Evolutionary conservation across 257 asterid species (phyloP), one percentile per base, ranked within the genome.

Genomic region (Buddleja alternifolia): DNA sequence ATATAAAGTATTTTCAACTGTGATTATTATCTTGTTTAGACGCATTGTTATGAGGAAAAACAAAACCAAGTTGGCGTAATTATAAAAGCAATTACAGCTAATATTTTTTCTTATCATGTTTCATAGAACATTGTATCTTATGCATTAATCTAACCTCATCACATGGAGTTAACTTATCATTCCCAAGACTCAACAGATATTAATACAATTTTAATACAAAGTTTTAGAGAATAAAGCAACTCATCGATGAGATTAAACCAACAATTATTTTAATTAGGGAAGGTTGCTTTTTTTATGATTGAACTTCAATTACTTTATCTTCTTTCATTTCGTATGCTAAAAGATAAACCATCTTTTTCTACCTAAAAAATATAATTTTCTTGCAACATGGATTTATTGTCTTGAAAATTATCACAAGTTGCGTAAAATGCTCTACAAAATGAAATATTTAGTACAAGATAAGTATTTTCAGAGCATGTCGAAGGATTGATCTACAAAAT

Each of bases 121-220:
- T 60, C 77, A 19, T 53, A 12, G 59, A 62, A 55, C 37, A 69
- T 8, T 17, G 46, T 39, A 57, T 61, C 63, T 70, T 52, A 40
- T 51, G 48, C 15, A 51, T 44, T 63, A 75, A 56, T 69, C 17
- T n/a, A 16, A 17, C 37, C 51, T 8, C 17, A 47, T 53, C 72
- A 77, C 78, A 63, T 55, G 78, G 67, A 62, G 60, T 55, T 55
- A 72, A 60, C 17, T 20, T 37, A 11, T 23, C 51, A 23, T 59
- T 60, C 60, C 68, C 73, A 8, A 64, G 40, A 48, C 39, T 63
- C 69, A 63, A 62, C 61, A 40, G 59, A n/a, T n/a, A 69, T 62
- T 57, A 64, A 63, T 16, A 17, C 41, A 23, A 41, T 25, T 19
- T 71, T 58, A 51, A 58, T 58, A 21, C 29, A 48, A 25, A 41